Evolutionary conservation across 768 basidiomycete species (phyloP), one percentile per base, ranked within the genome.

Genomic region (Megacollybia marginata): DNA sequence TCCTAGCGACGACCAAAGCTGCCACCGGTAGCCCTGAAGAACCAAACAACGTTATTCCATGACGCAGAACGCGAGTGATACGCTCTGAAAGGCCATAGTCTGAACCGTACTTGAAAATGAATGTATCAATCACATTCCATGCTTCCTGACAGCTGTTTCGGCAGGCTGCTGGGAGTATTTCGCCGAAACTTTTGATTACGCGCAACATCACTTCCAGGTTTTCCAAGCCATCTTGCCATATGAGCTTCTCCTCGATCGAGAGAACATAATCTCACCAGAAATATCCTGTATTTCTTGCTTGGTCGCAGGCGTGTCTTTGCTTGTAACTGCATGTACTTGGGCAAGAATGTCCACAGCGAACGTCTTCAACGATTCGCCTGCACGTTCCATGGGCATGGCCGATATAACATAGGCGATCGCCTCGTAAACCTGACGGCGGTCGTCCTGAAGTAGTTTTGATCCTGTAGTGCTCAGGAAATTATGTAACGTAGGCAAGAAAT

Each of bases 331-430:
- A 63, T 94, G 91, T 8, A 96, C 76, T 51, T 82, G 75, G 15
- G 82, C 73, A 19, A 99, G 71, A 49, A 96, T 83, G 56, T 94
- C 94, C 55, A 87, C 69, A 31, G 88, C 81, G 64, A 99, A 99
- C 12, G 84, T 83, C 53, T 83, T 82, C 42, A 99, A 78, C 1
- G 90, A 92, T 56, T 83, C 80, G 0, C 93, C 90, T 10, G 92
- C 92, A 52, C 83, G 80, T 48, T 83, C 80, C 76, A 94, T 87
- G 2, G 88, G 82, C 93, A 98, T 97, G 1, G 85, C 88, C 44
- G 87, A 88, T 50, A 99, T 94, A 48, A 99, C 90, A 66, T 89
- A 83, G 5, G 91, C 93, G 56, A 98, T 93, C 12, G 94, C 96
- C 62, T 96, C 93, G 59, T 94, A 92, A 15, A 99, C 86, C 64